Percentiles rank a stretch among this genome's conserved stretches.
Conservation (phyloP, 495 filamentous ascomycete genomes). For the Elaphomyces granulatus region DNA sequence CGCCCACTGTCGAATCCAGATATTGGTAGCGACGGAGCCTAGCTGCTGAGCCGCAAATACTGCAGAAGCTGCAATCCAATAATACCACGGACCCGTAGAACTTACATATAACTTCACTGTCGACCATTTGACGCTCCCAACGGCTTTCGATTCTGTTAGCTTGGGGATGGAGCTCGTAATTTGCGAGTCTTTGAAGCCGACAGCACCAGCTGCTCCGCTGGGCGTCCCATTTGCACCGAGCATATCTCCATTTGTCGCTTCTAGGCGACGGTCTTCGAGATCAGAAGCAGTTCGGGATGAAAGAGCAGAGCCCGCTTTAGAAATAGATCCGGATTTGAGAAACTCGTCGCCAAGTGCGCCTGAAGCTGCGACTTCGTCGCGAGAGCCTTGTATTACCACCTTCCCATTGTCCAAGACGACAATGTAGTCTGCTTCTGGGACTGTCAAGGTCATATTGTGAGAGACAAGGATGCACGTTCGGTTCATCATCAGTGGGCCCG, state of each 20-base stretch:
- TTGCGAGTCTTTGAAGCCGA: slow-evolving; percentile 23
- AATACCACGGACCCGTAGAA: slow-evolving; percentile 91
- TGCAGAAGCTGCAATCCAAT: slow-evolving; percentile 60
- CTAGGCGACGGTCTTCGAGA: slow-evolving; percentile 18
- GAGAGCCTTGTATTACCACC: slow-evolving; percentile 57
- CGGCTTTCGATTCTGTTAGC: slow-evolving; percentile 58
- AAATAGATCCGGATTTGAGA: slow-evolving; percentile 54
- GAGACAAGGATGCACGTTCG: slow-evolving; percentile 96
- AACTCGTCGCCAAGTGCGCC: slow-evolving; percentile 79
- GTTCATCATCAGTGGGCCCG: slow-evolving; percentile 74
- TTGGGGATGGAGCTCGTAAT: slow-evolving; percentile 37
- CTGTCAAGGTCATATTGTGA: slow-evolving; percentile 78
- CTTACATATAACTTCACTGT: slow-evolving; percentile 73
- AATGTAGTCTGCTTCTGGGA: slow-evolving; percentile 62
- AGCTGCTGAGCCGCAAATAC: slow-evolving; percentile 74
- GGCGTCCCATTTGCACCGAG: slow-evolving; percentile 20
- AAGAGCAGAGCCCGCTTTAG: slow-evolving; percentile 46
- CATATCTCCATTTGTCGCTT: slow-evolving; percentile 12
- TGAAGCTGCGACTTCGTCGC: slow-evolving; percentile 62
- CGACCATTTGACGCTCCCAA: slow-evolving; percentile 71
- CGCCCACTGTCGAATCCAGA: slow-evolving; percentile 93
- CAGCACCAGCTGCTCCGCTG: slow-evolving; percentile 20
- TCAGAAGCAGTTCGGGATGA: slow-evolving; percentile 62
- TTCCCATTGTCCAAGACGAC: slow-evolving; percentile 81
- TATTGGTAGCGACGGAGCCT: slow-evolving; percentile 65